Evolutionary conservation across 768 basidiomycete species (phyloP).

Genomic region (Leucosporidium scottii): DNA sequence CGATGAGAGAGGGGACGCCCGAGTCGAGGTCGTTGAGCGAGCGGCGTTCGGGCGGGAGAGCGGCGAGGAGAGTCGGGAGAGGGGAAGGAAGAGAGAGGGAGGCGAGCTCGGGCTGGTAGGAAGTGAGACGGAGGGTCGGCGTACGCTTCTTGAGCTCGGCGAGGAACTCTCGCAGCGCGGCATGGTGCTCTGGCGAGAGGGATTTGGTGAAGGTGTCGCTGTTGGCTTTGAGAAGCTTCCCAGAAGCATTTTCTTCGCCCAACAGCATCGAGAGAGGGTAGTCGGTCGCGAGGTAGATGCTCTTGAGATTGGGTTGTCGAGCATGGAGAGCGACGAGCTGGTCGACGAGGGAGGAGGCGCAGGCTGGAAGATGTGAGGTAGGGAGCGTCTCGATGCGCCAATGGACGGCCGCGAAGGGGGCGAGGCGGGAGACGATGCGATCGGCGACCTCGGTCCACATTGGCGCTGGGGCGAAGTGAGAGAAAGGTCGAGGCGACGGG

Average conservation of each 20-base stretch:
- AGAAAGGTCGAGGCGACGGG: too few species aligned
- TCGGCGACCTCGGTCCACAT: conserved; percentile 47
- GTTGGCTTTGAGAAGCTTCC: conserved; percentile 28
- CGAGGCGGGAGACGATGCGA: conserved; percentile 41
- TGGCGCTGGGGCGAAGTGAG: conserved; percentile 36
- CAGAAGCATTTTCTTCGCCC: conserved; percentile 16
- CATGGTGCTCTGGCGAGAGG: conserved; percentile 46
- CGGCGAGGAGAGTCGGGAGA: conserved; percentile 4
- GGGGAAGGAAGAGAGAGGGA: too few species aligned
- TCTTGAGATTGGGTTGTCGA: conserved; percentile 39
- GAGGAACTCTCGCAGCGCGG: conserved; percentile 42
- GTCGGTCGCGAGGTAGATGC: conserved; percentile 56
- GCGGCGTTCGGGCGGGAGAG: conserved; percentile 14
- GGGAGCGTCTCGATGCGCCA: conserved; percentile 56
- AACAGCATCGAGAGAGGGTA: conserved; percentile 43
- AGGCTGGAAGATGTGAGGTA: conserved; percentile 46
- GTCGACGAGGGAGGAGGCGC: conserved; percentile 51
- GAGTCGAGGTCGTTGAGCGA: conserved; percentile 43
- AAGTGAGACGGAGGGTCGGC: conserved; percentile 46
- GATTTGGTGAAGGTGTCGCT: conserved; percentile 50
- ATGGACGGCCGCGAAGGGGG: conserved; percentile 51
- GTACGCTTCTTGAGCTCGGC: conserved; percentile 42
- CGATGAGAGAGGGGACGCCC: conserved; percentile 54
- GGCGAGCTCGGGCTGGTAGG: conserved; percentile 44
- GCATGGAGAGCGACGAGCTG: conserved; percentile 42